A percentile compares a stretch with the other conserved stretches of the same genome.
Conservation (phyloP, 2,329 filamentous ascomycete genomes). For the Cladobotryum protrusum region DNA sequence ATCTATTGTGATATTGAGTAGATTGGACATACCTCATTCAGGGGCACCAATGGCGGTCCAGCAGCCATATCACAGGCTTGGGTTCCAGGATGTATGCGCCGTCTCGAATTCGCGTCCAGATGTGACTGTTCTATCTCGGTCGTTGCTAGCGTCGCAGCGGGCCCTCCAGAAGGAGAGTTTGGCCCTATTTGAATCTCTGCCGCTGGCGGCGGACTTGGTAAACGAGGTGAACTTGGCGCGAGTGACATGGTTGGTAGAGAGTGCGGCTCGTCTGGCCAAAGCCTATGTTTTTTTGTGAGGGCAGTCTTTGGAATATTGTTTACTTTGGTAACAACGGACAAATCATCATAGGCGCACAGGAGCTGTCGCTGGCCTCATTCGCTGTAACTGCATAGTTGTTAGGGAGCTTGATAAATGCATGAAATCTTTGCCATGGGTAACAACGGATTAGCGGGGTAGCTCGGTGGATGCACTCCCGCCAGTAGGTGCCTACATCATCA, state of each 20-base stretch:
- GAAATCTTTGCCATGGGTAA: conserved; percentile 5
- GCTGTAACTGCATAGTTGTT: conserved; percentile 13
- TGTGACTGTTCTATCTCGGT: conserved; percentile 57
- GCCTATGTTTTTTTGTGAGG: too few relatives aligned
- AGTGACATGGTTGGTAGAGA: conserved; percentile 43
- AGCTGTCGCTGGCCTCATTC: conserved; percentile 8
- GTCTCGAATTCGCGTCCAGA: conserved; percentile 66
- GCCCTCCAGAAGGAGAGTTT: conserved; percentile 62
- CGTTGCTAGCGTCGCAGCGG: conserved; percentile 47
- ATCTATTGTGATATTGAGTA: neutral
- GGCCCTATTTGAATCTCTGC: conserved; percentile 89
- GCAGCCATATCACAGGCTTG: conserved; percentile 89
- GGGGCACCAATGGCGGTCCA: conserved; percentile 79
- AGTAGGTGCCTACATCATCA: conserved; percentile 5
- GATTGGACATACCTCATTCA: conserved; percentile 60
- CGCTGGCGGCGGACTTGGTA: conserved; percentile 90
- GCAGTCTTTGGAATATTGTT: too few relatives aligned
- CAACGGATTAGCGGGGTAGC: conserved; percentile 15
- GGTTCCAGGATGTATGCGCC: conserved; percentile 87
- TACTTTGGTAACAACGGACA: neutral
- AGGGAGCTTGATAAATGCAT: conserved; percentile 19
- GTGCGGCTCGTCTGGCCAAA: neutral
- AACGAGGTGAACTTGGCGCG: conserved; percentile 75
- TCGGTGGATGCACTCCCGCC: neutral
- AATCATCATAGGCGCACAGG: neutral